Evolutionary conservation across 805 yeast species (phyloP).

Genomic region (Pachysolen tannophilus): DNA sequence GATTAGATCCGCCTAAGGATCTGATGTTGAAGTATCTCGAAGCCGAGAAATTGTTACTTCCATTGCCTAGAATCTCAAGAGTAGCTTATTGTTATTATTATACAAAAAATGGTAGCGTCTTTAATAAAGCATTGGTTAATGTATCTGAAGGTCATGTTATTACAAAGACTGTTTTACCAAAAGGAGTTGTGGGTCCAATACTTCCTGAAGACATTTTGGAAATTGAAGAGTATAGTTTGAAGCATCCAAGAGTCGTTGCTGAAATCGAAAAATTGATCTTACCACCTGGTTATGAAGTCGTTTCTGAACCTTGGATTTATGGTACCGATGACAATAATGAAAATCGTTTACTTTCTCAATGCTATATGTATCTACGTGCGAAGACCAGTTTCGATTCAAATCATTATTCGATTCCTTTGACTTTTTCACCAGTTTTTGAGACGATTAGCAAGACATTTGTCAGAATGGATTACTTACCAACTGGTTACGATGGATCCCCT

Average conservation of each 20-base stretch:
- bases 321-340: conserved; percentile 66
- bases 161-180: conserved; percentile 45
- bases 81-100: conserved; percentile 63
- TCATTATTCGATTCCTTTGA: conserved; percentile 69
- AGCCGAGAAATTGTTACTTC: conserved; percentile 51
- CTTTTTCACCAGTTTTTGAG: conserved; percentile 69
- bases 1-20: conserved; percentile 73
- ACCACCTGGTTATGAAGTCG: conserved; percentile 45
- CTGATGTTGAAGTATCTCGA: conserved; percentile 60
- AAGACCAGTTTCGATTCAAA: conserved; percentile 64
- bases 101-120: conserved; percentile 27
- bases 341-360: conserved; percentile 54
- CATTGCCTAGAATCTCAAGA: conserved; percentile 58
- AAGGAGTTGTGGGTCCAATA: conserved; percentile 64
- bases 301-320: conserved; percentile 81
- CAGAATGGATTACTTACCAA: conserved; percentile 68
- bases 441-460: conserved; percentile 50
- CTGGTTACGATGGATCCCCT: conserved; percentile 54
- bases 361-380: conserved; percentile 65
- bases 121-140: conserved; percentile 69
- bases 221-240: conserved; percentile 41
- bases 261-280: conserved; percentile 62
- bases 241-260: conserved; percentile 51
- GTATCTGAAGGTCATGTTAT: conserved; percentile 54
- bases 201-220: conserved; percentile 56